Evolutionary conservation across 108 stramenopile species (phyloP), one percentile per base, ranked within the genome.

Genomic region (Nitzschia sp.): DNA sequence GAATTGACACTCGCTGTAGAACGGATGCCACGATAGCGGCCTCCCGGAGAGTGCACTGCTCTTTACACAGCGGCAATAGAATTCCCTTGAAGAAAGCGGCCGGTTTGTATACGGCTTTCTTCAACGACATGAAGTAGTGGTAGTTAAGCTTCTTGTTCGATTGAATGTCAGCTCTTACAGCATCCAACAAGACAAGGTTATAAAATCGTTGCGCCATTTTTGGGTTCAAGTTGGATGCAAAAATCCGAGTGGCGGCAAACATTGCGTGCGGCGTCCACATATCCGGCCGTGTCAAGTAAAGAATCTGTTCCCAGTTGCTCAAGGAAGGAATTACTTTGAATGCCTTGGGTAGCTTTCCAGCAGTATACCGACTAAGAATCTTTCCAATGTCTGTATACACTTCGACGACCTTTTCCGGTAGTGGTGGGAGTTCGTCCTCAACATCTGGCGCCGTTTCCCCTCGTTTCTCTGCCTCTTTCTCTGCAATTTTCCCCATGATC

Each of bases 11-110:
- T 72, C 91, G 90, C 23, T 95, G 82, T 36, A 99, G 72, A 0
- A 98, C 97, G 23, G 91, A 91, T 28, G 93, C 92, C 1, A 99
- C 88, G 69, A 99, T 97, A 42, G 96, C 83, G 18, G 98, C 99
- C 79, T 99, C 98, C 9, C 97, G 86, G 17, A 99, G 72, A 0
- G 98, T 98, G 74, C 98, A 99, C 49, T 94, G 81, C 6, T 87
- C 84, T 55, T 90, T 82, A 49, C 94, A 95, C 25, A 99, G 76
- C 1, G 99, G 99, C 27, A 99, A 80, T 4, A 99, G 82, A 59
- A 99, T 97, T 3, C 99, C 99, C 81, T 98, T 98, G 88, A 95
- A 98, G 58, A 98, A 99, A 18, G 99, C 98, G 8, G 95, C 97
- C 9, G 99, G 98, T 77, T 98, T 98, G 91, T 95, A 98, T n/a